Evolutionary conservation across 2,329 filamentous ascomycete species (phyloP), one percentile per base, ranked within the genome.

Genomic region (Metarhizium humberi): DNA sequence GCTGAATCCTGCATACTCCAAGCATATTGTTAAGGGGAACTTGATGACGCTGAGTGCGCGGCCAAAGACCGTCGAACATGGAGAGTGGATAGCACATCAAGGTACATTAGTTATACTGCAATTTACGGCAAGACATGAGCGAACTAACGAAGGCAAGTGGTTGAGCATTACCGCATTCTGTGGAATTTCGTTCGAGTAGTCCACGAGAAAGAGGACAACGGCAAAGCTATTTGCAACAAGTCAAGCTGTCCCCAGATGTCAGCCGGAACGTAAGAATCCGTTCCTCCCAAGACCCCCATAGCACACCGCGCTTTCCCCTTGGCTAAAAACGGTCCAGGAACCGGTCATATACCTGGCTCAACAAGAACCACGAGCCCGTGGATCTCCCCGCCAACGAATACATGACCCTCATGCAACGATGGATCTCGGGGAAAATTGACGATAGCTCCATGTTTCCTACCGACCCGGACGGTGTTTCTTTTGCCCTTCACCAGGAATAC

Each of bases 11-110:
- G 75, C 82, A 58, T 87, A 89, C 68, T 86, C 87, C 54, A 88
- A 86, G 67, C 85, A 95, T 66, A 95, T 95, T 60, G 92, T 96
- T 67, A 95, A 92, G 76, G 92, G 92, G 56, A 97, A 96, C 75
- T 96, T 96, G 69, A 90, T 96, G 86, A 96, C 92, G 13, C 75
- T 97, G 58, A 95, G 92, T 64, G 90, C 91, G 50, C 87, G 92
- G 67, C 92, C 92, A n/a, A 92, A 92, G 75, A 92, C 94, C 56
- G 89, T 96, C 50, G 92, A 96, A 66, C 84, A 90, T 67, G 92
- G 90, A 61, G 92, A 97, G 73, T 97, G 92, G 92, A 81, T 96
- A 62, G 92, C 92, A 59, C 90, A 96, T 71, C 92, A 96, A 78
- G 86, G 92, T 95, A 79, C 67, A 74, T n/a, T 7, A 6, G 74